Evolutionary conservation across 1,284 basidiomycete species (phyloP), one percentile per base, ranked within the genome.

Genomic region (Apiotrichum mycotoxinovorans): DNA sequence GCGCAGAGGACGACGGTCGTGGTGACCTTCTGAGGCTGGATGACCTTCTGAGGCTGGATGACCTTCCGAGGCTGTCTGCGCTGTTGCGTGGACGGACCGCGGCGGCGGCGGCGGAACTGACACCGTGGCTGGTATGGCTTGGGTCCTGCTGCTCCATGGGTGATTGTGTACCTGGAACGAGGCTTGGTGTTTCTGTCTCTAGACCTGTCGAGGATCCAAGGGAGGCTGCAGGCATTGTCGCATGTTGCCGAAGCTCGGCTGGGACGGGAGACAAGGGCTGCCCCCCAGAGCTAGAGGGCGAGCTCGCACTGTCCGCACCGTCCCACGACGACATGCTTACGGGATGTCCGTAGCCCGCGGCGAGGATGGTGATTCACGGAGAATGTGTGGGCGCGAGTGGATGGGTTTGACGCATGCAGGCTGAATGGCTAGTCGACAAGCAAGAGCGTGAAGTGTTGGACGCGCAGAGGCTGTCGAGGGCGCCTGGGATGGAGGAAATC

Each of bases 321-420:
- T 37, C 33, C 46, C 46, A 37, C 46, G 46, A 37, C 46, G 46
- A 37, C 46, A 48, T 48, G 46, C 46, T 48, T 33, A 23, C 43
- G 46, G 46, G 11, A 34, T n/a, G 30, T 46, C 45, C 45, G 45
- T 30, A 46, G 45, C 45, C 17, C 27, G 27, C 20, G n/a, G 27
- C 14, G 43, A n/a, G 43, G 43, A 42, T 38, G 37, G 37, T 7
- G 37, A 7, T 38, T 15, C 15, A 38, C 8, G 37, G 4, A 38
- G 37, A 38, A 5, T 4, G 17, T 38, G 30, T 30, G 30, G 30
- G 30, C 12, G 30, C 12, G 30, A 30, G 30, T 12, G 30, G 30
- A 30, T 12, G 30, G 30, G 30, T 30, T 12, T 30, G 12, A 5
- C 30, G 12, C 30, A 30, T 30, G 30, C 30, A 30, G 30, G 30